Evolutionary conservation across 495 filamentous ascomycete genomes (phyloP).

Genomic region (Glarea lozoyensis): DNA sequence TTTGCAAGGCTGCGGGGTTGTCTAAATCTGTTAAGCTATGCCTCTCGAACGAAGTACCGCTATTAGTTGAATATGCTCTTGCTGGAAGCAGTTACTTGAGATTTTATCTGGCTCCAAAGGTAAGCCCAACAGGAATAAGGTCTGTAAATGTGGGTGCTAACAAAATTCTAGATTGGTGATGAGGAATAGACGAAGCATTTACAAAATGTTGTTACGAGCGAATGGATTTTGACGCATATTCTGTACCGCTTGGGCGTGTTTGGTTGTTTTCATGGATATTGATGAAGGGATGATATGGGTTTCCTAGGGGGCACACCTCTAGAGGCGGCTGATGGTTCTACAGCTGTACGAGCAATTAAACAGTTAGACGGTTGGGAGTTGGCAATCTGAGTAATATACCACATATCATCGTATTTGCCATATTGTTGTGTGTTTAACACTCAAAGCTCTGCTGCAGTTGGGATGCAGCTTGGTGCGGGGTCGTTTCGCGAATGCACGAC

Average conservation of each 20-base stretch:
- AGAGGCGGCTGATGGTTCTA: too few relatives aligned
- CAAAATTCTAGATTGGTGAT: slow-evolving; percentile 58
- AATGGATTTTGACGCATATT: slow-evolving; percentile 17
- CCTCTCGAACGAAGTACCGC: slow-evolving; percentile 90
- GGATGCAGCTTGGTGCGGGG: too few relatives aligned
- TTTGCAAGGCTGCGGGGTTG: slow-evolving; percentile 92
- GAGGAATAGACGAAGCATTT: slow-evolving; percentile 56
- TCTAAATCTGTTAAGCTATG: slow-evolving; percentile 79
- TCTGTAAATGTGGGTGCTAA: slow-evolving; percentile 28
- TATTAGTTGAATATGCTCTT: slow-evolving; percentile 86
- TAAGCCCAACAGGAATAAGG: neutral
- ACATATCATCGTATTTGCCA: too few relatives aligned
- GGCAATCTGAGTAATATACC: too few relatives aligned
- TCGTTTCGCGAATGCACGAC: too few relatives aligned
- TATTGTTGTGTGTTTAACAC: too few relatives aligned
- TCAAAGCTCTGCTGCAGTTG: too few relatives aligned
- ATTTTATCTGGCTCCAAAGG: slow-evolving; percentile 97
- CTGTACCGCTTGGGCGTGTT: slow-evolving; percentile 14
- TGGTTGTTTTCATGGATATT: neutral
- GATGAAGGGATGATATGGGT: neutral
- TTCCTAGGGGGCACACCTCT: neutral
- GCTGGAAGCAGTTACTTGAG: slow-evolving; percentile 77
- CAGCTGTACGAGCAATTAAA: too few relatives aligned
- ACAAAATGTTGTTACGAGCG: slow-evolving; percentile 12
- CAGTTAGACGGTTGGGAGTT: too few relatives aligned